phyloP scores from a whole-genome alignment of 164 flowering plant species.

The Kalanchoe fedtschenkoi region DNA sequence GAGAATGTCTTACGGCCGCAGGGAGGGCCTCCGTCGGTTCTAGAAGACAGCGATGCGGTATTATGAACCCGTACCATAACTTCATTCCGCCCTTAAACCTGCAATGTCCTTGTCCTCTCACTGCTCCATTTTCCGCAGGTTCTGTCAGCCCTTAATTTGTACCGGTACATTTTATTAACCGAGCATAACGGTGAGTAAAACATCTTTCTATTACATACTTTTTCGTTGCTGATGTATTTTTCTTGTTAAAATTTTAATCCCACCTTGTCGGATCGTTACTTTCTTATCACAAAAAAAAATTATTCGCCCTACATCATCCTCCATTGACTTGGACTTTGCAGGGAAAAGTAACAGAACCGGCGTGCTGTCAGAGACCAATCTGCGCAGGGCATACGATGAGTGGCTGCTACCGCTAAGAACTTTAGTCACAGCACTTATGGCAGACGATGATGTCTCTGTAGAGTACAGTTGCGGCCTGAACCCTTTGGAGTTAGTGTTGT shows the following conservation, averaged over 20 bases:
- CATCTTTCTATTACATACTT: neutral
- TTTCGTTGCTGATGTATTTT: too few relatives aligned
- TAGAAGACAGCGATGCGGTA: constrained; percentile 83
- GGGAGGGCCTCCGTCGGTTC: constrained; percentile 76
- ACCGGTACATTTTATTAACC: constrained; percentile 59
- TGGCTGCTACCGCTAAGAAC: constrained; percentile 83
- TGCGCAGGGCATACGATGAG: constrained; percentile 51
- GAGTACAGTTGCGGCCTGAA: constrained; percentile 33
- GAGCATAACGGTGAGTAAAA: constrained; percentile 62
- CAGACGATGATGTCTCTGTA: constrained; percentile 32
- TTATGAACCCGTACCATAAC: neutral
- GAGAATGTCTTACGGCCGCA: constrained; percentile 64
- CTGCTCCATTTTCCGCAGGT: constrained; percentile 37
- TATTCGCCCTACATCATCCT: too few relatives aligned
- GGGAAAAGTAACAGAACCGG: constrained; percentile 54
- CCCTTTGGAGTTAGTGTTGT: constrained; percentile 67
- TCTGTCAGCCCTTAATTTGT: constrained; percentile 72
- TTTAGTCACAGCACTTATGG: constrained; percentile 35
- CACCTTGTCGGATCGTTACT: too few relatives aligned
- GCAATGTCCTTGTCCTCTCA: neutral
- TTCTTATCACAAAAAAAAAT: too few relatives aligned
- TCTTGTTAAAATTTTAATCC: too few relatives aligned
- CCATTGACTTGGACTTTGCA: too few relatives aligned
- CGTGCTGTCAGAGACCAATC: constrained; percentile 32
- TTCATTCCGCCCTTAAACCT: neutral